A percentile compares a stretch with the other conserved stretches of the same genome.
phyloP scores from a whole-genome alignment of 2,329 filamentous ascomycete genomes.

The Aphanocladium album region DNA sequence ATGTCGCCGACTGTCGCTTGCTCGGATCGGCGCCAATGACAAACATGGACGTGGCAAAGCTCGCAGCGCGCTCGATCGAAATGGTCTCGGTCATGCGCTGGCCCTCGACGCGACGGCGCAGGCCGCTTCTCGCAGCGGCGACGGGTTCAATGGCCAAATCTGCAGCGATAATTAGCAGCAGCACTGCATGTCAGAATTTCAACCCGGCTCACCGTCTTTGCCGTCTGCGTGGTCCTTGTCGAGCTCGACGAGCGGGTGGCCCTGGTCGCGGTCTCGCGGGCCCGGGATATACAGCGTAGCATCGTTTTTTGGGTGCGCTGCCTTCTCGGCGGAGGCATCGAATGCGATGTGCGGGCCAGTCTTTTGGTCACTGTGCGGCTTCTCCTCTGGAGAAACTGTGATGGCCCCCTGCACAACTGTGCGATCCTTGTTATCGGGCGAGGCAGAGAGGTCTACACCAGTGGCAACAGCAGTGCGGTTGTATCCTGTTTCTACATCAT shows the following conservation, averaged over 20 bases:
- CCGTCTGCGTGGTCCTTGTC: conserved; percentile 16
- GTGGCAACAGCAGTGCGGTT: too few relatives aligned
- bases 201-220: conserved; percentile 22
- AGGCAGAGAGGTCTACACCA: too few relatives aligned
- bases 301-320: conserved; percentile 21
- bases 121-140: conserved; percentile 6
- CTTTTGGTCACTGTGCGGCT: background rate
- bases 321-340: conserved; percentile 21
- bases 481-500: too few relatives aligned
- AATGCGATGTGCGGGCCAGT: conserved; percentile 21
- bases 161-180: background rate
- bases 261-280: conserved; percentile 28
- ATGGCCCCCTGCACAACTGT: background rate
- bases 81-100: conserved; percentile 25
- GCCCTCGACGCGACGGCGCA: conserved; percentile 21
- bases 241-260: conserved; percentile 24
- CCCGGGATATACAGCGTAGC: conserved; percentile 27
- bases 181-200: too few relatives aligned
- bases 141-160: background rate
- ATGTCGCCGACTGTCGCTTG: conserved; percentile 13
- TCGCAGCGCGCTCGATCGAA: conserved; percentile 31
- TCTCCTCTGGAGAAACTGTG: background rate
- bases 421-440: too few relatives aligned
- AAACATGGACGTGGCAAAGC: conserved; percentile 34
- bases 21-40: conserved; percentile 27